Conservation (phyloP, 768 basidiomycete genomes). For the Lepiota subincarnata region DNA sequence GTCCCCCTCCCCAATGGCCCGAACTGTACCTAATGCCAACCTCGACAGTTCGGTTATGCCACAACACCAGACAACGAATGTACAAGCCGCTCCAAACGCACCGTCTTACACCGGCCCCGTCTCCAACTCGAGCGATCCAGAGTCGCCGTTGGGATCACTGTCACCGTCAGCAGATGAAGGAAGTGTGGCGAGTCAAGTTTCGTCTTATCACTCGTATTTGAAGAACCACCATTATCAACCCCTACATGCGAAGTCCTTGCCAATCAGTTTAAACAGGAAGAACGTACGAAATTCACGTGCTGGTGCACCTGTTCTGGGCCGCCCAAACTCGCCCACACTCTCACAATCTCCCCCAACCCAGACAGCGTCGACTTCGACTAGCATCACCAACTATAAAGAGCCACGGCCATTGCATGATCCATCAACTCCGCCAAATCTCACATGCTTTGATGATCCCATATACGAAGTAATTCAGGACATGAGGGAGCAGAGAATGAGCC, state of each 20-base stretch:
- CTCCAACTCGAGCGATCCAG: slow-evolving; percentile 20
- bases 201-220: slow-evolving; percentile 6
- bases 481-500: slow-evolving; percentile 93
- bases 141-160: slow-evolving; percentile 19
- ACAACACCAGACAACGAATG: slow-evolving; percentile 2
- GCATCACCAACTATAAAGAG: slow-evolving; percentile 51
- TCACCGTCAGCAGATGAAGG: slow-evolving; percentile 16
- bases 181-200: slow-evolving; percentile 12
- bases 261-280: not conserved
- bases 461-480: slow-evolving; percentile 85
- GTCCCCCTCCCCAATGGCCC: slow-evolving; percentile 8
- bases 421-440: slow-evolving; percentile 54
- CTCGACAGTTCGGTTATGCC: not conserved
- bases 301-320: not conserved
- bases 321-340: not conserved
- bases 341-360: not conserved
- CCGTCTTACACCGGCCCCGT: slow-evolving; percentile 13
- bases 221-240: slow-evolving; percentile 8
- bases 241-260: not conserved
- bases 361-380: slow-evolving; percentile 15
- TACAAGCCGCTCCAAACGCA: slow-evolving; percentile 7
- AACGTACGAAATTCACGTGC: not conserved
- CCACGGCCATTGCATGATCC: slow-evolving; percentile 57
- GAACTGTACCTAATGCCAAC: not conserved
- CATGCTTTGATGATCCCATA: slow-evolving; percentile 71